Evolutionary conservation across 2,329 filamentous ascomycete genomes (phyloP).

Genomic region (Pseudogymnoascus pannorum): DNA sequence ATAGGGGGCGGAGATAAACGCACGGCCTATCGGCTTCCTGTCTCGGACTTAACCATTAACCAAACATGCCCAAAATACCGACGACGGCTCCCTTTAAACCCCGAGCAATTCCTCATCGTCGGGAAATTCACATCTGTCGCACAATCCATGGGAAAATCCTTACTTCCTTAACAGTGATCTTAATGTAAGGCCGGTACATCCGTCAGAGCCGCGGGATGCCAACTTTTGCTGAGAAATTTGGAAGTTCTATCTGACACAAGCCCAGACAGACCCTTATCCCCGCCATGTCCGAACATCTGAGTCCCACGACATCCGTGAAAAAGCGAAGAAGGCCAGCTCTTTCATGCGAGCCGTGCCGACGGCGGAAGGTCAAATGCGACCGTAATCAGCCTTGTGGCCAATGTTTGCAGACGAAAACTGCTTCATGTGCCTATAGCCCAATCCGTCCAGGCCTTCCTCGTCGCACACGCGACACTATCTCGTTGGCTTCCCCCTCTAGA

Average conservation of each 20-base stretch:
- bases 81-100: neutral
- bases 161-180: neutral
- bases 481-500: conserved; percentile 6
- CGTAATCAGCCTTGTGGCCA: conserved; percentile 34
- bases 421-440: conserved; percentile 28
- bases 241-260: neutral
- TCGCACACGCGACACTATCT: conserved; percentile 1
- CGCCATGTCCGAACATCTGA: neutral
- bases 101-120: neutral
- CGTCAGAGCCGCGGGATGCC: neutral
- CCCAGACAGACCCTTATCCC: neutral
- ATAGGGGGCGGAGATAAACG: neutral
- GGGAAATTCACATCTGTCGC: neutral
- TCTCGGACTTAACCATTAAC: neutral
- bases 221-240: neutral
- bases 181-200: neutral
- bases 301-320: neutral
- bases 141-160: neutral
- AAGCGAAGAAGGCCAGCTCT: conserved; percentile 29
- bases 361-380: conserved; percentile 40
- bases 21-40: neutral
- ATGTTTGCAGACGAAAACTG: conserved; percentile 28
- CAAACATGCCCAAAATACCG: neutral
- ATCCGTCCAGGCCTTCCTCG: conserved; percentile 9
- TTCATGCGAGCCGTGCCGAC: conserved; percentile 37